Conservation (phyloP, 345 rosid species). For the Camelina neglecta region DNA sequence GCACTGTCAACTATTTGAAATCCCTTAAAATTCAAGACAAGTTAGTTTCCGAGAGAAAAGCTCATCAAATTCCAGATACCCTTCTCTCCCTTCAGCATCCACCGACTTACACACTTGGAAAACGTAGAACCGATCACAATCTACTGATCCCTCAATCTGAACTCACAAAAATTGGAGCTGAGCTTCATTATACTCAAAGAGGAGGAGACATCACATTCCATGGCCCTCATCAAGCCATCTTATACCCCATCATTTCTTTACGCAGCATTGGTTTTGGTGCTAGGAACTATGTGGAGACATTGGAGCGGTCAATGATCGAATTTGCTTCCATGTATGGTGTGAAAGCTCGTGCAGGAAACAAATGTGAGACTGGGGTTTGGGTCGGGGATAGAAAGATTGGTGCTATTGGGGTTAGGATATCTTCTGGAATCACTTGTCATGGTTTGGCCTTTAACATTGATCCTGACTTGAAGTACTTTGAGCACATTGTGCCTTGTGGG, state of each 20-base stretch:
- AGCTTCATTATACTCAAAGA: slow-evolving; percentile 88
- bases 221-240: slow-evolving; percentile 83
- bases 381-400: slow-evolving; percentile 88
- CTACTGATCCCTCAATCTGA: slow-evolving; percentile 67
- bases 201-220: slow-evolving; percentile 94
- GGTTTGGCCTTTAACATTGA: slow-evolving; percentile 86
- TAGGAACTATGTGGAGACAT: slow-evolving; percentile 75
- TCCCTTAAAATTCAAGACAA: slow-evolving; percentile 86
- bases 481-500: slow-evolving; percentile 93
- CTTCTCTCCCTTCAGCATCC: slow-evolving; percentile 84
- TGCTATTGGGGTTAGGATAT: slow-evolving; percentile 85
- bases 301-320: slow-evolving; percentile 77
- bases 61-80: slow-evolving; percentile 60
- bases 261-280: slow-evolving; percentile 77
- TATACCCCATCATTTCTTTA: slow-evolving; percentile 80
- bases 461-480: slow-evolving; percentile 82
- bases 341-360: slow-evolving; percentile 66
- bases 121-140: slow-evolving; percentile 78
- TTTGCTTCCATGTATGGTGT: slow-evolving; percentile 71
- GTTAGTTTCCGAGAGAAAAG: slow-evolving; percentile 62
- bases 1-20: slow-evolving; percentile 69
- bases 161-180: slow-evolving; percentile 71
- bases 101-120: slow-evolving; percentile 84
- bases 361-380: slow-evolving; percentile 91
- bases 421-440: slow-evolving; percentile 80